Base-by-base conservation (phyloP, 2,329 filamentous ascomycete genomes). In the Lachnellula cervina region DNA sequence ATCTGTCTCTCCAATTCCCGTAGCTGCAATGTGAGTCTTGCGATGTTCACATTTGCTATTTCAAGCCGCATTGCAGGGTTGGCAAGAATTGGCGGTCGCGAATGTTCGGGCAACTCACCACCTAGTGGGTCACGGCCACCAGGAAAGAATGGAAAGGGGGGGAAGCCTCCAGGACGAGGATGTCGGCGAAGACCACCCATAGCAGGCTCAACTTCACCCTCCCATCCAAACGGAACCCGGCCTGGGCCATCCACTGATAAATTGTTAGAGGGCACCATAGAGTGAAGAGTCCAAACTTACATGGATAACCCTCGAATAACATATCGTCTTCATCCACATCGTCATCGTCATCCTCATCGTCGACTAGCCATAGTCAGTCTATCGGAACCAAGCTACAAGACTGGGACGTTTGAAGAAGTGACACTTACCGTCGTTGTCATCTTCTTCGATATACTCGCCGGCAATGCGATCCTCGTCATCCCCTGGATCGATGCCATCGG, bases 331-430 rank as follows among this genome's bases (percentile, higher is more conserved):
- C 87, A 45, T 86, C 85, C 62, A 88, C 80, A 16, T 84, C 82
- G 32, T 84, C 82, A 21, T 86, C 83, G 44, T 86, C 85, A 42
- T 88, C 87, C 17, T 88, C 86, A 47, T 90, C 89, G n/a, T 78
- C 79, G 60, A 46, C 50, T 56, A 43, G 32, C n/a, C 50, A 9
- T 65, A 50, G 69, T 63, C 70, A 60, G 68, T 19, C 17, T 14
- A n/a, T 6, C 32, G 9, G 5, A 28, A 16, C 23, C 7, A 45
- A 49, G 13, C 13, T 54, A 6, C 14, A 35, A 49, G 4, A 48
- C 6, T 17, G 17, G 45, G 32, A 35, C 34, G 25, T 56, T 37
- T 19, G 25, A 17, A 40, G 19, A 40, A 17, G 17, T 16, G 45
- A 40, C 43, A 53, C 69, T 59, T 69, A 79, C 77, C 77, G 56